Evolutionary conservation across 345 rosid genomes (phyloP), one percentile per base, ranked within the genome.

Genomic region (Sonneratia caseolaris): DNA sequence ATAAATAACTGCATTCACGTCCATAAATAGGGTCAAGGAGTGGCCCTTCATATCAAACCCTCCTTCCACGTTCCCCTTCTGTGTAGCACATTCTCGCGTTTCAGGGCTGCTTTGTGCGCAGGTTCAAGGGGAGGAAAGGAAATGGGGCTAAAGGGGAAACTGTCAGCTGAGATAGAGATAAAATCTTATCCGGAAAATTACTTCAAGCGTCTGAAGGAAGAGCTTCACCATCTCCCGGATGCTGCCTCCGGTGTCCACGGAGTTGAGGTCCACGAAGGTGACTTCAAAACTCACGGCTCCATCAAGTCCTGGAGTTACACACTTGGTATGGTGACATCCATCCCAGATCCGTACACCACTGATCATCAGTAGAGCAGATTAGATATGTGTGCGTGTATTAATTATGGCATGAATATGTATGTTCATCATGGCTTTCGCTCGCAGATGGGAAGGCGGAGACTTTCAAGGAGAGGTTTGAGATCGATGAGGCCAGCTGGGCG

Each of bases 101-200:
- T 27, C 32, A 40, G 43, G 43, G 5, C 9, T 40, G 5, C 9
- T 40, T 8, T 40, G 5, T 40, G 43, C 43, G 43, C 9, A 40
- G 9, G 43, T 40, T 40, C 43, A 40, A 40, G 51, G 14, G 15
- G 15, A 47, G 51, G 32, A 66, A 56, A 43, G 45, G 10, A 71
- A 9, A 72, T 72, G 74, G 68, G 56, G 11, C 21, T 72, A 11
- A 51, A 32, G 62, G 81, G 84, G 1, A 76, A 73, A 71, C 36
- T 81, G n/a, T 79, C 78, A 64, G 68, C 76, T 18, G 77, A 79
- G 21, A 61, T 83, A 10, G 84, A 77, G 70, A 61, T 83, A 45
- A 71, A 75, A 21, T 71, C 75, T 1, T 19, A 74, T 5, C 77
- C 77, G 2, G 72, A 77, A 6, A 12, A 61, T 51, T 72, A 73